Evolutionary conservation across 2,329 filamentous ascomycete species (phyloP).

Genomic region (Zalaria obscura): DNA sequence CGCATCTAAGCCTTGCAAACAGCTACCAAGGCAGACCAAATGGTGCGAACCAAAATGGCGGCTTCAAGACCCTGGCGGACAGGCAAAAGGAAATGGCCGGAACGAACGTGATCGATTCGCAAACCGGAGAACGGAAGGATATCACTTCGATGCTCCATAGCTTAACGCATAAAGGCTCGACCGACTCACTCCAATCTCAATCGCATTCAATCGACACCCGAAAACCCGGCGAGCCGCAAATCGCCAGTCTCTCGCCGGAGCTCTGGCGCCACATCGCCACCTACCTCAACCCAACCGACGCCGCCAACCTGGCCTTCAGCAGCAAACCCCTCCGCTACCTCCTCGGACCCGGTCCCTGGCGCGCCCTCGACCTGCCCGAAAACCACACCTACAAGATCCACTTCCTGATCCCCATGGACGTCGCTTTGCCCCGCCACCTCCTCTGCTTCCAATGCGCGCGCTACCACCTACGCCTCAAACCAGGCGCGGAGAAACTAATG

Average conservation of each 20-base stretch:
- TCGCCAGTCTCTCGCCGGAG: constrained; percentile 29
- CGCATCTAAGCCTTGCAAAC: neutral
- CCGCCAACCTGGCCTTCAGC: constrained; percentile 34
- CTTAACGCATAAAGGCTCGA: constrained; percentile 20
- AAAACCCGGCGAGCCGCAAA: constrained; percentile 20
- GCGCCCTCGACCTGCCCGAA: constrained; percentile 23
- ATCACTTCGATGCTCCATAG: constrained; percentile 24
- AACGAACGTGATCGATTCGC: constrained; percentile 5
- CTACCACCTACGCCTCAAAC: constrained; percentile 40
- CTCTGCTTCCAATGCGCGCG: constrained; percentile 43
- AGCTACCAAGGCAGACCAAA: neutral
- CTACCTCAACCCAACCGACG: constrained; percentile 30
- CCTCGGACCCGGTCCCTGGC: constrained; percentile 27
- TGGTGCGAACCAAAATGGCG: neutral
- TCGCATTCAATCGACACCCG: constrained; percentile 7
- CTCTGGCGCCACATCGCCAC: constrained; percentile 32
- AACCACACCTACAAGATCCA: constrained; percentile 32
- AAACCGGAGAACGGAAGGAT: constrained; percentile 12
- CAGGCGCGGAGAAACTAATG: constrained; percentile 39
- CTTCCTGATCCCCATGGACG: constrained; percentile 39
- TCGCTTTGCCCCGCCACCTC: constrained; percentile 38
- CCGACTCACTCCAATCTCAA: constrained; percentile 18
- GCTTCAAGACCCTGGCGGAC: constrained; percentile 4
- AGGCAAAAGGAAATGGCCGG: neutral
- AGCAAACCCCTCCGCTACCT: constrained; percentile 31